Conservation (phyloP, 768 basidiomycete species). For the Collybia sordida region DNA sequence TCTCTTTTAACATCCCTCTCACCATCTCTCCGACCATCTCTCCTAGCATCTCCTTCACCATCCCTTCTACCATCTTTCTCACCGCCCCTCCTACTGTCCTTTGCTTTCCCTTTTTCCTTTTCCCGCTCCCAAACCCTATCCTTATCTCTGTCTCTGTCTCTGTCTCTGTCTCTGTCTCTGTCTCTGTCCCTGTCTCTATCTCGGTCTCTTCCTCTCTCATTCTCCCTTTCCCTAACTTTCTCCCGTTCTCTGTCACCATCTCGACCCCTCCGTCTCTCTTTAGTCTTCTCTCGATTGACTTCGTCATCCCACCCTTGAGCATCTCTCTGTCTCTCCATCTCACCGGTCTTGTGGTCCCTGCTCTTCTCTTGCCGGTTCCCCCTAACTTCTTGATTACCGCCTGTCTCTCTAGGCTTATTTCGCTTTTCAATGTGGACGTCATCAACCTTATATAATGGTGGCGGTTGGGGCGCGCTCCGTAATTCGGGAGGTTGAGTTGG, state of each 20-base stretch:
- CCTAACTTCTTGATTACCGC: conserved; percentile 18
- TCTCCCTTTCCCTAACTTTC: conserved; percentile 19
- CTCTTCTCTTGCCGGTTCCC: conserved; percentile 15
- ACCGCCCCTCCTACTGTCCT: conserved; percentile 12
- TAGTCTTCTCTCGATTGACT: conserved; percentile 18
- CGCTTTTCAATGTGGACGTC: conserved; percentile 11
- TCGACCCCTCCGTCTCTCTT: conserved; percentile 21
- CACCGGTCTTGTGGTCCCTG: conserved; percentile 11
- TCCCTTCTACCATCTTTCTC: too few species aligned
- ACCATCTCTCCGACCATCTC: conserved; percentile 3
- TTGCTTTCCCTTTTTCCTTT: too few species aligned
- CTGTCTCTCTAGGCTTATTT: conserved; percentile 1
- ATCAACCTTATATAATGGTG: not conserved
- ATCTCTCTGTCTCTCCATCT: conserved; percentile 16
- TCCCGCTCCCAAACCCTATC: conserved; percentile 12
- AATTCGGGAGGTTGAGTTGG: not conserved
- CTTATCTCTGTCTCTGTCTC: conserved; percentile 10
- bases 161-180: conserved; percentile 18
- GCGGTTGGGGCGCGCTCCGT: not conserved
- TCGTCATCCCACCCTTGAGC: conserved; percentile 2
- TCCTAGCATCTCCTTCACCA: not conserved
- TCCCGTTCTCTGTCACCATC: conserved; percentile 24
- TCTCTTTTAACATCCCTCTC: conserved; percentile 5
- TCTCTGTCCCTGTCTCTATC: conserved; percentile 11
- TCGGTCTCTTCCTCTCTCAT: conserved; percentile 6